Conservation (phyloP, 129 eudicot genomes). For the carrot (Daucus carota) region DH1_v3.0 NC_030382.2:44966501-44967000, state of each 20-base stretch:
- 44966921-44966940: too few relatives aligned
- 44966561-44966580: conserved; percentile 42
- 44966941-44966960: too few relatives aligned
- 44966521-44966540: conserved; percentile 49
- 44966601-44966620: conserved; percentile 38
- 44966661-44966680: conserved; percentile 33
- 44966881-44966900: not conserved
- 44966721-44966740: conserved; percentile 21
- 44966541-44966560: conserved; percentile 36
- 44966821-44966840: not conserved
- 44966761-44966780: conserved; percentile 70
- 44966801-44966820: conserved; percentile 1
- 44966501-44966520: conserved; percentile 48
- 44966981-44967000: too few relatives aligned
- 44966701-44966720: conserved; percentile 26
- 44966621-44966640: conserved; percentile 51
- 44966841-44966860: not conserved
- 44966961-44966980: too few relatives aligned
- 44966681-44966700: conserved; percentile 57
- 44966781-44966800: conserved; percentile 41
- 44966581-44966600: conserved; percentile 55
- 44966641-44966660: conserved; percentile 42
- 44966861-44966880: not conserved
- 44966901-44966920: not conserved
- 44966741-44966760: conserved; percentile 47